A percentile compares a stretch with the other conserved stretches of the same genome.
These are phyloP conservation scores for Achaetomiella virescens DNA, from an alignment of 495 filamentous ascomycete genomes.

Conservation along the genomic window DNA sequence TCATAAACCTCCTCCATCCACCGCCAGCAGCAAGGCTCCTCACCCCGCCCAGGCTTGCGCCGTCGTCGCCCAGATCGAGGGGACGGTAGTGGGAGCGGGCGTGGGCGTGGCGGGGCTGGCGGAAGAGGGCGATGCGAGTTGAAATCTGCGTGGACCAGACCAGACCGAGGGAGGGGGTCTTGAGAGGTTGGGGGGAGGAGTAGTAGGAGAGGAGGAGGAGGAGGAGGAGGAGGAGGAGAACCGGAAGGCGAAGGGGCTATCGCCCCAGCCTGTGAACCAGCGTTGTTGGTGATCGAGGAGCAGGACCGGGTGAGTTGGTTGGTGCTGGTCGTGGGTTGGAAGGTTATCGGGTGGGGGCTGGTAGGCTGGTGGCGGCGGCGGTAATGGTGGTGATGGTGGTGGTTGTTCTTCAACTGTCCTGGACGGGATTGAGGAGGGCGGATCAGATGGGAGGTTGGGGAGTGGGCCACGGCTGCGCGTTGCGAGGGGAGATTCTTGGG, in stretches of 20 bases:
- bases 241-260: slow-evolving; percentile 25
- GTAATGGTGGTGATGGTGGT: neutral
- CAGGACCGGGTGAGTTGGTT: slow-evolving; percentile 38
- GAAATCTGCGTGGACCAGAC: slow-evolving; percentile 88
- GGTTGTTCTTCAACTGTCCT: too few relatives aligned
- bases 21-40: too few relatives aligned
- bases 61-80: too few relatives aligned
- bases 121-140: slow-evolving; percentile 69
- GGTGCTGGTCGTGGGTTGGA: neutral
- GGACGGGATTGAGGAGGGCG: neutral
- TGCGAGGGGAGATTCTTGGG: slow-evolving; percentile 37
- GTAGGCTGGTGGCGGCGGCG: neutral
- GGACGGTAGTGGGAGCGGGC: slow-evolving; percentile 1
- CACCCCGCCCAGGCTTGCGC: too few relatives aligned
- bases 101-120: slow-evolving; percentile 28
- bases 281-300: slow-evolving; percentile 82
- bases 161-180: slow-evolving; percentile 80
- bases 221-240: too few relatives aligned
- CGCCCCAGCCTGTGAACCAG: slow-evolving; percentile 94
- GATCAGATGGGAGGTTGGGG: neutral
- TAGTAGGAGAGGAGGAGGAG: slow-evolving; percentile 15
- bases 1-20: slow-evolving; percentile 60
- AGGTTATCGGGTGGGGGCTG: neutral
- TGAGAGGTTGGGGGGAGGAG: slow-evolving; percentile 39
- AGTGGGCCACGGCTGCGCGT: slow-evolving; percentile 20